Evolutionary conservation across 2,329 filamentous ascomycete genomes (phyloP), one percentile per base, ranked within the genome.

Genomic region (Samsoniella hepiali): DNA sequence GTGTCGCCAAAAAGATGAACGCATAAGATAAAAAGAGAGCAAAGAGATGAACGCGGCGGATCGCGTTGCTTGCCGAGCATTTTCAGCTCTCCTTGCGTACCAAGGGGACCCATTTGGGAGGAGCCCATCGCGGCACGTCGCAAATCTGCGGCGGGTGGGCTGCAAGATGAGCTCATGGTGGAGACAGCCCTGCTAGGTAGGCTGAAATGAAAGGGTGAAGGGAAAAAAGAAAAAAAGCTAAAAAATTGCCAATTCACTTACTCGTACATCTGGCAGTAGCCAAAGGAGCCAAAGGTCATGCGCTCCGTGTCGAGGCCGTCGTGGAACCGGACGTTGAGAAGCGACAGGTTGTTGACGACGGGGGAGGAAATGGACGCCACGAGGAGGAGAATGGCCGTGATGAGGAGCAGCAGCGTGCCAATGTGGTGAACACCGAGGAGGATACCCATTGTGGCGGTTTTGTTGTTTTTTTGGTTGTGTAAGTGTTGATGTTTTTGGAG

Each of bases 271-370:
- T 61, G 27, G 70, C 86, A 89, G 71, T 81, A 84, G 8, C 86
- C 86, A 74, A 87, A 88, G 0, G 83, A 84, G 51, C 86, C 86
- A 72, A 85, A 87, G 3, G 76, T 78, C 40, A 87, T 72, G 11
- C 78, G 69, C 32, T 74, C 70, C 5, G 67, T 71, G 29, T 68
- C 65, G 10, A 71, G 73, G 32, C 71, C 67, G 66, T 78, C 76
- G 50, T 72, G 72, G 27, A 87, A 74, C 57, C 78, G 74, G 64
- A 88, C 79, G 63, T 78, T 81, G 63, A 88, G 72, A 44, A 89
- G 74, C 51, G 79, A 75, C 50, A 88, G 77, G 67, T 81, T 68
- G 68, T 84, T 77, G 67, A 86, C 79, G 50, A 88, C 82, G 9
- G 86, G 86, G 0, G 85, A 76, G 2, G 85, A 83, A 65, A 88